Base-by-base conservation (phyloP, 1,139 yeast species). In the Kluyveromyces marxianus region DNA sequence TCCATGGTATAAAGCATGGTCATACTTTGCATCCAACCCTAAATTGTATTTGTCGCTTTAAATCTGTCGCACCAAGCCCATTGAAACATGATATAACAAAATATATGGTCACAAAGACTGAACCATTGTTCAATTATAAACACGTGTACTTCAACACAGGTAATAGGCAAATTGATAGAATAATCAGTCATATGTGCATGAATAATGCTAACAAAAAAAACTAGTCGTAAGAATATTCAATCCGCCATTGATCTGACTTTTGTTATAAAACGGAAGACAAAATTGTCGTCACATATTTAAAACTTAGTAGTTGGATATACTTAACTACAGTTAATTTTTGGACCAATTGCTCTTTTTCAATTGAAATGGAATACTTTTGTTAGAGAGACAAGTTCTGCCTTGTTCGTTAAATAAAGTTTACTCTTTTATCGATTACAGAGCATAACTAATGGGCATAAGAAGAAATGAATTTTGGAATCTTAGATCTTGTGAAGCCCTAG, bases 61-160 rank as follows among this genome's bases (percentile, higher is more conserved):
- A 46, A 8, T 38, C 55, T 1, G n/a, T 55, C 28, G 47, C 44
- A 28, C 53, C 56, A 3, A 58, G 61, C 39, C 60, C 59, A n/a
- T 41, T 57, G 39, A 42, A 41, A 33, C 41, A 41, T 8, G 50
- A 49, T 14, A 49, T 49, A 25, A 45, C 45, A 6, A 40, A 27
- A 14, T 28, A 40, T n/a, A 8, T 40, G 37, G 29, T 33, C 6
- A 30, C 24, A 26, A 32, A 27, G 14, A 26, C 14, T 7, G 31
- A 26, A 21, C 25, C 38, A n/a, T 4, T 10, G 24, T 8, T 40
- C 7, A 26, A 27, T n/a, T 7, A 32, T 7, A 26, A 14, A 28
- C 10, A 40, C 14, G 25, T 34, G 7, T 8, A 7, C 7, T 34
- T 37, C 33, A 40, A n/a, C 34, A 24, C 29, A 10, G 25, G 32